Evolutionary conservation across 805 yeast genomes (phyloP).

Genomic region (Ogataea nonfermentans): DNA sequence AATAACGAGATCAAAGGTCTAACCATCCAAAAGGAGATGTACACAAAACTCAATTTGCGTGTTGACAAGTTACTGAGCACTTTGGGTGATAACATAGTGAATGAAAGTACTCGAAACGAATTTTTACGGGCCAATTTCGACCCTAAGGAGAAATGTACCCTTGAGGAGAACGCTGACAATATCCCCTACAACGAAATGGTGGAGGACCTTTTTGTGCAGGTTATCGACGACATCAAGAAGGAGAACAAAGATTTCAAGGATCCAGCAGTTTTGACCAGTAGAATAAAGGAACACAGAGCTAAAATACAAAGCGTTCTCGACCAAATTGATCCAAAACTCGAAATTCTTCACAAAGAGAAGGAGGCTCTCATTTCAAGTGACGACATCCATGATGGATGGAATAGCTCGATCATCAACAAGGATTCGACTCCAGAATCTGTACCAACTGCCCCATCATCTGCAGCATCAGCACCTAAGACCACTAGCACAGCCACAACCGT

Average conservation of each 20-base stretch:
- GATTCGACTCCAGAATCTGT: slow-evolving; percentile 20
- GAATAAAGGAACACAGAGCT: slow-evolving; percentile 58
- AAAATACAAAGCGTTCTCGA: slow-evolving; percentile 67
- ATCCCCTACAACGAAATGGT: slow-evolving; percentile 89
- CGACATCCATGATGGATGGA: slow-evolving; percentile 90
- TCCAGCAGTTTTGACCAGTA: slow-evolving; percentile 37
- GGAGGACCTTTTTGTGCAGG: slow-evolving; percentile 80
- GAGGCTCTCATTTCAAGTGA: slow-evolving; percentile 78
- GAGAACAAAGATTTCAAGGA: slow-evolving; percentile 46
- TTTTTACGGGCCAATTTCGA: slow-evolving; percentile 55
- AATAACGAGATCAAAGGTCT: slow-evolving; percentile 74
- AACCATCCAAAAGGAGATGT: slow-evolving; percentile 78
- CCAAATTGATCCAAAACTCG: slow-evolving; percentile 65
- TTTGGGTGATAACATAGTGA: slow-evolving; percentile 40
- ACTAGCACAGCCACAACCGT: slow-evolving; percentile 28
- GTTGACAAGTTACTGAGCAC: slow-evolving; percentile 59
- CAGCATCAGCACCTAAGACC: slow-evolving; percentile 12
- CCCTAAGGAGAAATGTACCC: slow-evolving; percentile 48
- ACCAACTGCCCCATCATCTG: slow-evolving; percentile 16
- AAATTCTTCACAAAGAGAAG: slow-evolving; percentile 67
- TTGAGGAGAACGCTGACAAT: slow-evolving; percentile 38
- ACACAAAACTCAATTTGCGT: slow-evolving; percentile 66
- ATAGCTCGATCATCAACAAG: slow-evolving; percentile 76
- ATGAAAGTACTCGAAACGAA: slow-evolving; percentile 35
- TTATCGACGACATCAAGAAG: slow-evolving; percentile 56